Percentiles rank a stretch among this genome's conserved stretches.
Conservation (phyloP, 73 alveolate species). For the Paramecium sexaurelia region DNA sequence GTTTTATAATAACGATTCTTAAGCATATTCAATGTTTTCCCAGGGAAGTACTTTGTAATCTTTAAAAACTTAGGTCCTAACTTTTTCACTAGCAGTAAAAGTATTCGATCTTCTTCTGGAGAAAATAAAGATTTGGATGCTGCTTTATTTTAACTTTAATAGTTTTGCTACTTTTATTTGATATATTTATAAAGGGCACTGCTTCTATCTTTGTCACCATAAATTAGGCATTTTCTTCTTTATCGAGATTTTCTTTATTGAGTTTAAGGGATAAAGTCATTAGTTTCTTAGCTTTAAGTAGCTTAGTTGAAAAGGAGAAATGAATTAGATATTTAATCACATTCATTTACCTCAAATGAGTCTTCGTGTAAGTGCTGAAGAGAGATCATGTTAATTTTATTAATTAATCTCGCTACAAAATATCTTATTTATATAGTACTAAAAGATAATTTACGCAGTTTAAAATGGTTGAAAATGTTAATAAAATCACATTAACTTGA, state of each 20-base stretch:
- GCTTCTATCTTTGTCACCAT: constrained; percentile 5
- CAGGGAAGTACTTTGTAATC: neutral
- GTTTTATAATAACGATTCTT: constrained; percentile 28
- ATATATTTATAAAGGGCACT: neutral
- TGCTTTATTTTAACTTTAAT: neutral
- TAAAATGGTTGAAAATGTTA: neutral
- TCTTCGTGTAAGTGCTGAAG: neutral
- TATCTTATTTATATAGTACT: neutral
- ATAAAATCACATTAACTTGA: neutral
- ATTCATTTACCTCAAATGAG: neutral
- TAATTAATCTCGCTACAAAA: neutral
- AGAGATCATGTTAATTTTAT: neutral
- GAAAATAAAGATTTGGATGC: neutral
- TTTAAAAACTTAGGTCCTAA: constrained; percentile 24
- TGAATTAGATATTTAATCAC: neutral
- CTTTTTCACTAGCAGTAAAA: neutral
- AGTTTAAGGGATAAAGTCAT: neutral
- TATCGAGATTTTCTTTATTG: neutral
- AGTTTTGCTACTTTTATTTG: neutral
- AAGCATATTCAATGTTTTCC: neutral
- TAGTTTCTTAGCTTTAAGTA: neutral
- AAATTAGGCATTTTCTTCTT: neutral
- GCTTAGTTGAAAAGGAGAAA: neutral
- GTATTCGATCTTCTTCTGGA: constrained; percentile 35
- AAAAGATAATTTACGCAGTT: neutral